A percentile compares a stretch with the other conserved stretches of the same genome.
Conservation (phyloP, 1,284 basidiomycete genomes). For the Grifola frondosa region DNA sequence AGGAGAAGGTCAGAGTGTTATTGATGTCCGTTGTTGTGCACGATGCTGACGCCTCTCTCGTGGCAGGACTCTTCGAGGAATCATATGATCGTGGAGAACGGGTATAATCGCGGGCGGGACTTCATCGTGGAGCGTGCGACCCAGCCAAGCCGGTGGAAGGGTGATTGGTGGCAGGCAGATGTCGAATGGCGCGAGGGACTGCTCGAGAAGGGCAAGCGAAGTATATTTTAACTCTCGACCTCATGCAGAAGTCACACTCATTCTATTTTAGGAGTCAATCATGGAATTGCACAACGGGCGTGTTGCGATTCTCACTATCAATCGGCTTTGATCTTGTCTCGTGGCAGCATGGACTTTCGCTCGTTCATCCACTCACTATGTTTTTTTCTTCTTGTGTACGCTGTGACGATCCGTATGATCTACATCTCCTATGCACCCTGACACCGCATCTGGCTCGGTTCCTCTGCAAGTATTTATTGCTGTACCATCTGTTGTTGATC, state of each 20-base stretch:
- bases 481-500: too few relatives aligned
- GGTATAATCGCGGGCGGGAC: conserved; percentile 78
- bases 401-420: too few relatives aligned
- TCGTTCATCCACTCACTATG: too few relatives aligned
- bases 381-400: too few relatives aligned
- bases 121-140: conserved; percentile 67
- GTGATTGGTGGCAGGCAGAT: conserved; percentile 69
- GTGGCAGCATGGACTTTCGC: background rate
- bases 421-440: too few relatives aligned
- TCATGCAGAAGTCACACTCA: background rate
- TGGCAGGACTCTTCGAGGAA: conserved; percentile 58
- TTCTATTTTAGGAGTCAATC: conserved; percentile 61
- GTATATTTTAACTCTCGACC: conserved; percentile 35
- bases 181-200: conserved; percentile 72
- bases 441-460: background rate
- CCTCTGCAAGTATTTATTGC: too few relatives aligned
- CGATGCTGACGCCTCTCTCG: background rate
- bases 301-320: conserved; percentile 73
- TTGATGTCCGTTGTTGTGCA: conserved; percentile 8
- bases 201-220: conserved; percentile 61
- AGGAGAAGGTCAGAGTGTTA: conserved; percentile 52
- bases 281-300: conserved; percentile 78
- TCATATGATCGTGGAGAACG: conserved; percentile 72
- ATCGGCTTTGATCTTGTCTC: conserved; percentile 35
- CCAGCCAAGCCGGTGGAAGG: conserved; percentile 56